Evolutionary conservation across 1,284 basidiomycete species (phyloP).

Genomic region (Leucoagaricus sp.): DNA sequence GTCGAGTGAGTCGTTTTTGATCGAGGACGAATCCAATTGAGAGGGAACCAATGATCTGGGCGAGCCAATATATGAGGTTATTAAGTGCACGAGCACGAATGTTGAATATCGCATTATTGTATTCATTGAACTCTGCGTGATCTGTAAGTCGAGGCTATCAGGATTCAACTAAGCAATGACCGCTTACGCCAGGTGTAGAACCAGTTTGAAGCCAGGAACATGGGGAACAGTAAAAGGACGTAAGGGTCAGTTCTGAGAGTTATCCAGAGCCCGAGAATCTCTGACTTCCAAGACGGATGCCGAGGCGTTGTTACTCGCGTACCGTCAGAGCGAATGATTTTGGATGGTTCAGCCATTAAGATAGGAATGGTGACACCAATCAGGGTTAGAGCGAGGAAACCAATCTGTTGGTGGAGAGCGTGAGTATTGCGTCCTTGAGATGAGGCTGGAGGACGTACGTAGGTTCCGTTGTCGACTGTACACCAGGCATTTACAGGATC

Average conservation of each 20-base stretch:
- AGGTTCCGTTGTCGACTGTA: conserved; percentile 47
- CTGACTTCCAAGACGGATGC: conserved; percentile 73
- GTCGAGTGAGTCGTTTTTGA: conserved; percentile 50
- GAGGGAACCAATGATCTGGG: conserved; percentile 67
- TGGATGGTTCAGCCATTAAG: conserved; percentile 66
- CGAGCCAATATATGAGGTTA: conserved; percentile 68
- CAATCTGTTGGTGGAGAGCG: conserved; percentile 49
- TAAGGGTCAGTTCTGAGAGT: conserved; percentile 57
- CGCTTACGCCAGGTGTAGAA: conserved; percentile 77
- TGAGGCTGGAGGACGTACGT: conserved; percentile 41
- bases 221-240: conserved; percentile 62
- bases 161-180: conserved; percentile 23
- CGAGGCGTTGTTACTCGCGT: conserved; percentile 58
- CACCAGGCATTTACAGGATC: background rate
- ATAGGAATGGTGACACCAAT: conserved; percentile 66
- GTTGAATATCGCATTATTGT: conserved; percentile 64
- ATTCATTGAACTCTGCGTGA: conserved; percentile 61
- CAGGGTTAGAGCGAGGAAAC: conserved; percentile 66
- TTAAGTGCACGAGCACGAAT: conserved; percentile 68
- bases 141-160: background rate
- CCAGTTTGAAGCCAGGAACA: conserved; percentile 78
- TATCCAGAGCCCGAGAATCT: conserved; percentile 50
- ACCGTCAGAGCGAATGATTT: conserved; percentile 72
- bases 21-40: conserved; percentile 68
- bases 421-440: background rate